Evolutionary conservation across 2,329 filamentous ascomycete species (phyloP), one percentile per base, ranked within the genome.

Genomic region (Xenoacremonium recifei): DNA sequence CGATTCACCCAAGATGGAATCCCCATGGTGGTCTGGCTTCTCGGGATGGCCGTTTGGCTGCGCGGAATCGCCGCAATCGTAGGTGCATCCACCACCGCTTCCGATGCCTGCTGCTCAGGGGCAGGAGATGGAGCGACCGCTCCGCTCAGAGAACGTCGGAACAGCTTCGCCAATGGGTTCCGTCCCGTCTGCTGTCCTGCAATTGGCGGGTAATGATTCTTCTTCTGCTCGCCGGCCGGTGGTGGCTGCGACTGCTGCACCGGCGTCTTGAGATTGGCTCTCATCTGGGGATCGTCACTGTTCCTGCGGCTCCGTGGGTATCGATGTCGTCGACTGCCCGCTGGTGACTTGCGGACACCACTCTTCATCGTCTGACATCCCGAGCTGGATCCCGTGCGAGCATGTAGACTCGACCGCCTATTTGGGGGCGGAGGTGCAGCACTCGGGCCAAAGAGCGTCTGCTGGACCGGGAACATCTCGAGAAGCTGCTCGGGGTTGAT

Each of bases 371-470:
- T 57, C 4, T 34, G 23, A 7, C 41, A 19, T 7, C 44, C 39
- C 2, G 39, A 37, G 20, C 43, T 54, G 2, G 61, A 59, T 15
- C 68, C 68, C 0, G 69, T 73, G 23, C 65, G 68, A 3, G 75
- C 73, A 37, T 75, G 68, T 4, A 81, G 59, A 50, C 77, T 82
- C 4, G 77, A 80, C 37, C 73, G 65, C 11, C 78, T 65, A 36
- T 76, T 63, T 0, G 78, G 77, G 2, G 75, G 69, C 1, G 73
- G 69, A 0, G 74, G 76, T 2, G 68, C 67, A 1, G 63, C 48
- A 1, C 60, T 61, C 3, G 64, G 58, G 2, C 66, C 62, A 40
- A 72, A 70, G 2, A 66, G 48, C 7, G 63, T 60, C 18, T 67
- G 62, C 2, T 72, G 65, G 2, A 69, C 54, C 1, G 71, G 63